Evolutionary conservation across 2,329 filamentous ascomycete species (phyloP), one percentile per base, ranked within the genome.

Genomic region (Colletotrichum tamarilloi): DNA sequence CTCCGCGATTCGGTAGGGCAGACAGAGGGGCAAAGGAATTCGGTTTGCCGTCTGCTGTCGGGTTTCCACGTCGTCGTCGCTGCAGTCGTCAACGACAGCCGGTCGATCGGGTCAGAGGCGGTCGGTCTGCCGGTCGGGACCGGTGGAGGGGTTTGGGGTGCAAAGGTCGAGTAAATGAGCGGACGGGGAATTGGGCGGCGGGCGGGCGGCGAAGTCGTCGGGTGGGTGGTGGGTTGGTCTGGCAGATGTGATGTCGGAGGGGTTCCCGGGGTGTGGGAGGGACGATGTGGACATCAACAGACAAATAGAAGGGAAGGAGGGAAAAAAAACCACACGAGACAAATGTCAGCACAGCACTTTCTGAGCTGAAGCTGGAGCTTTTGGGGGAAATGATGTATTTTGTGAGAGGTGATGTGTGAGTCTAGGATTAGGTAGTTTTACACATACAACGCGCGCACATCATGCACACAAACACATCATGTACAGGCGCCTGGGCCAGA

Each of bases 111-210:
- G 46, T 35, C 3, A 35, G 60, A 59, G 52, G 26, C 24, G 35
- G 53, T 58, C n/a, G 22, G 30, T 62, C 26, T 59, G 66, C 57
- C 24, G 49, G 68, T 55, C 59, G 46, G 32, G 35, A 38, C 32
- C 66, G 52, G 60, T 62, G 67, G 70, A 73, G 70, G 67, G 67
- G 71, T 66, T 73, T 58, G 58, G 55, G 53, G 53, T 35, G 26
- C 58, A 57, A 46, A 26, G 35, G 35, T 38, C 35, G 35, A 38
- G 24, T 65, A 70, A 73, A 73, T 46, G 60, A 73, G 67, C 55
- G 70, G 35, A 38, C 35, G 35, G 35, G 67, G 67, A 59, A 60
- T 30, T 52, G 68, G 52, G 53, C 38, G 52, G 53, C 38, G 53
- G 55, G 30, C 42, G 38, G 24, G 42, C 42, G 42, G 42, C 42